Base-by-base conservation (phyloP, 768 basidiomycete species). In the Mrakia blollopis region DNA sequence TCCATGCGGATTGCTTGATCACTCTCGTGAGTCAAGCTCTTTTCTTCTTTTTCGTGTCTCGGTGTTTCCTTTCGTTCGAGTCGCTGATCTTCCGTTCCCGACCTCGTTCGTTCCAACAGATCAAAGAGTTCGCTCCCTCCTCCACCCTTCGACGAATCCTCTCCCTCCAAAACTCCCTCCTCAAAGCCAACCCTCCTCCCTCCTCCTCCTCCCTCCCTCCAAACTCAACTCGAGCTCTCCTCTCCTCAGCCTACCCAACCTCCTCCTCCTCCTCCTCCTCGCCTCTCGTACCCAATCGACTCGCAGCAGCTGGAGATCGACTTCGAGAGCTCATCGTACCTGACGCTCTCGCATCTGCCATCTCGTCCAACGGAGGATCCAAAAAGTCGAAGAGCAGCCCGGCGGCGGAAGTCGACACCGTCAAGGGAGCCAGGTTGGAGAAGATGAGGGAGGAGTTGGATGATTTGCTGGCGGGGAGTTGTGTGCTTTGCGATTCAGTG, bases 1-100 rank as follows among this genome's bases (percentile, higher is more conserved):
- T 98, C 88, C 97, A 98, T 84, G 94, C 94, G 9, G 96, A 99
- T 82, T 98, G 97, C 85, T 86, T 98, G 73, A 94, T 99, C 83
- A 89, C 91, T 37, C 86, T 97, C 88, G 97, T 98, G 81, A 82
- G 93, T 18, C 44, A 35, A 35, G 16, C 44, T 41, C 65, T 41
- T 41, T 41, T 41, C 16, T 50, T 21, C 18, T 3, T 50, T 18
- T 21, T 50, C 47, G 47, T 14, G 44, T 44, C 44, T 44, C 44
- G 39, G 10, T 14, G 44, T 44, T 44, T 23, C 14, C 50, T 39
- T 47, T 62, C 14, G n/a, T 21, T 25, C 35, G 39, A 25, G 10
- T 41, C 6, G 11, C n/a, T 57, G 11, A 52, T 21, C 50, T 50
- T 67, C 25, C 25, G 35, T 6, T 39, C 63, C 41, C 30, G 6